A percentile compares a stretch with the other conserved stretches of the same genome.
Conservation (phyloP, 345 rosid species). For the Populus ilicifolia region DNA sequence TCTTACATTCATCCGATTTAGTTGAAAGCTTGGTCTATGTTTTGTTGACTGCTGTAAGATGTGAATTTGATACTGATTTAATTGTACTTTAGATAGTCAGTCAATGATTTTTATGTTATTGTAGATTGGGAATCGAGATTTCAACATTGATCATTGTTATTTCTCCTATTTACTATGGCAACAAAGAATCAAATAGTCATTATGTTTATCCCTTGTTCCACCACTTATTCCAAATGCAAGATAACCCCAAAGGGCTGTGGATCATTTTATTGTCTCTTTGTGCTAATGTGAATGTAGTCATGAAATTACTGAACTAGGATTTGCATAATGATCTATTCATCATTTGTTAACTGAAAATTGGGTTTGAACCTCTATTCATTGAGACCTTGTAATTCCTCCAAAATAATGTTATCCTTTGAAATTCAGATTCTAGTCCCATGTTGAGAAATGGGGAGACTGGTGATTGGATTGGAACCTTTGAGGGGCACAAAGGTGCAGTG, state of each 20-base stretch:
- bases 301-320: not conserved
- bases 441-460: slow-evolving; percentile 99
- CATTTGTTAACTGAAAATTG: not conserved
- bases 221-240: not conserved
- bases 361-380: not conserved
- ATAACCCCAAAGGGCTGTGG: not conserved
- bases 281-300: not conserved
- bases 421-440: slow-evolving; percentile 89
- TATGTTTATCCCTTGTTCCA: not conserved
- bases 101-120: not conserved
- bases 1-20: not conserved
- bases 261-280: not conserved
- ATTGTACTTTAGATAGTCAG: not conserved
- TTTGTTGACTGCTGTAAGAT: not conserved
- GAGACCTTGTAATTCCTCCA: not conserved
- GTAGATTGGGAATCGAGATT: not conserved
- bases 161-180: not conserved
- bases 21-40: not conserved
- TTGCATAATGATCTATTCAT: not conserved
- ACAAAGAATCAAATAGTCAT: not conserved
- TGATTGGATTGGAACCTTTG: slow-evolving; percentile 98
- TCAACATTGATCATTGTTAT: not conserved
- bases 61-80: not conserved
- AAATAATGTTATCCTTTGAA: slow-evolving; percentile 10
- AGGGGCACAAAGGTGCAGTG: slow-evolving; percentile 97